A percentile compares a stretch with the other conserved stretches of the same genome.
These are phyloP conservation scores for Hygrophoropsis aurantiaca DNA, from an alignment of 768 basidiomycete genomes.

Conservation along the genomic window DNA sequence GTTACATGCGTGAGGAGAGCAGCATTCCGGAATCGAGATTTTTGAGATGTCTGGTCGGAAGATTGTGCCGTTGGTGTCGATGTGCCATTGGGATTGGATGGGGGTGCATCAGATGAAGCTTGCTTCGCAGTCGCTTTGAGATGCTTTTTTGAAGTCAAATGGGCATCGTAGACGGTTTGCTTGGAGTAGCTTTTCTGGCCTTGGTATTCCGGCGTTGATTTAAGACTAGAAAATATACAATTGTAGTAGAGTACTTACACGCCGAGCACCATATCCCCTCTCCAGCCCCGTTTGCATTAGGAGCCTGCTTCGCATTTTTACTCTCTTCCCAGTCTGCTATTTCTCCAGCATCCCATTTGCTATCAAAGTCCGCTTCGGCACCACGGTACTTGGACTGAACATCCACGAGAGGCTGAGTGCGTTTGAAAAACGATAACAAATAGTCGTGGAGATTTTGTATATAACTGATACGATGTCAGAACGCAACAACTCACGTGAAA, in stretches of 20 bases:
- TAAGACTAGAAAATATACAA: slow-evolving; percentile 2
- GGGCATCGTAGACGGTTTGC: slow-evolving; percentile 96
- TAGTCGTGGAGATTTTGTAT: slow-evolving; percentile 81
- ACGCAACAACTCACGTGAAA: slow-evolving; percentile 6
- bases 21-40: slow-evolving; percentile 56
- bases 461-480: slow-evolving; percentile 53
- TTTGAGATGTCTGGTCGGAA: slow-evolving; percentile 30
- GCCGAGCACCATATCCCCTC: slow-evolving; percentile 92
- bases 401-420: slow-evolving; percentile 82
- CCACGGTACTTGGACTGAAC: slow-evolving; percentile 64
- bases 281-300: slow-evolving; percentile 44
- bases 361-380: slow-evolving; percentile 68
- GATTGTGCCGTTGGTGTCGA: slow-evolving; percentile 25
- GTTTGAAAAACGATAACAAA: slow-evolving; percentile 81
- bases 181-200: slow-evolving; percentile 96
- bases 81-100: slow-evolving; percentile 34
- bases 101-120: slow-evolving; percentile 39
- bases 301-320: slow-evolving; percentile 34
- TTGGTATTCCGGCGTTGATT: slow-evolving; percentile 28
- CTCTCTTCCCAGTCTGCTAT: slow-evolving; percentile 71
- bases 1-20: slow-evolving; percentile 74
- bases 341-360: slow-evolving; percentile 77
- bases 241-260: slow-evolving; percentile 56
- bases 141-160: slow-evolving; percentile 94
- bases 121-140: slow-evolving; percentile 85